phyloP scores from a whole-genome alignment of 2,329 filamentous ascomycete genomes.

The Fusarium praegraminearum region DNA sequence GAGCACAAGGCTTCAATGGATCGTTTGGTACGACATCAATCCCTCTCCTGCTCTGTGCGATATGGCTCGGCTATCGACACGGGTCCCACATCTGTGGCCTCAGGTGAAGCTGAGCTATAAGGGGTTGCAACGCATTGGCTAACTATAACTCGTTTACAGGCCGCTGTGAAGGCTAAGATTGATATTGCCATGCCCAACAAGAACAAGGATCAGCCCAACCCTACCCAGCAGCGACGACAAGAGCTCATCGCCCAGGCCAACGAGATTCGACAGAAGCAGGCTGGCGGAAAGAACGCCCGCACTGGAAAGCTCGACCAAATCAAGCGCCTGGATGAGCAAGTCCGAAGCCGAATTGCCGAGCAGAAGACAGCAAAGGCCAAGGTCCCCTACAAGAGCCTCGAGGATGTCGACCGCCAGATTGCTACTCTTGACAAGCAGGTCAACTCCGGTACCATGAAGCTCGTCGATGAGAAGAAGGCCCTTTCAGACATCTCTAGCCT shows the following conservation, averaged over 20 bases:
- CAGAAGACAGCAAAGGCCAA: constrained; percentile 87
- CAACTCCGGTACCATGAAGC: constrained; percentile 89
- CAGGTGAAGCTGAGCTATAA: constrained; percentile 19
- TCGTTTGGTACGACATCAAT: constrained; percentile 54
- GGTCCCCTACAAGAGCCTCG: constrained; percentile 85
- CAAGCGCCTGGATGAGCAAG: constrained; percentile 88
- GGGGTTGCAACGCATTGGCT: constrained; percentile 21
- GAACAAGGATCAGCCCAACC: constrained; percentile 82
- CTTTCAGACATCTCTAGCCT: constrained; percentile 84
- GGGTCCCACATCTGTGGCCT: constrained; percentile 39
- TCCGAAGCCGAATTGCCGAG: constrained; percentile 86
- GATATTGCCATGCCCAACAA: constrained; percentile 81
- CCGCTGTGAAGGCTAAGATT: constrained; percentile 87
- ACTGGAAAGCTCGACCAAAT: constrained; percentile 86
- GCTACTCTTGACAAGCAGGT: constrained; percentile 84
- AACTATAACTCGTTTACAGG: constrained; percentile 64
- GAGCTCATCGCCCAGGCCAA: constrained; percentile 86
- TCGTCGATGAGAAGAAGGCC: constrained; percentile 97
- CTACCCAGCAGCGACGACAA: constrained; percentile 83
- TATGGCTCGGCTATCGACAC: constrained; percentile 25
- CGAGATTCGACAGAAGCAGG: constrained; percentile 88
- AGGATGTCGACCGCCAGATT: constrained; percentile 89
- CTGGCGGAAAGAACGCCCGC: constrained; percentile 85
- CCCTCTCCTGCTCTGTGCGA: constrained; percentile 8
- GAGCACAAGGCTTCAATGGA: constrained; percentile 83